phyloP scores from a whole-genome alignment of 805 yeast species.

The Wickerhamiella brachini region DNA sequence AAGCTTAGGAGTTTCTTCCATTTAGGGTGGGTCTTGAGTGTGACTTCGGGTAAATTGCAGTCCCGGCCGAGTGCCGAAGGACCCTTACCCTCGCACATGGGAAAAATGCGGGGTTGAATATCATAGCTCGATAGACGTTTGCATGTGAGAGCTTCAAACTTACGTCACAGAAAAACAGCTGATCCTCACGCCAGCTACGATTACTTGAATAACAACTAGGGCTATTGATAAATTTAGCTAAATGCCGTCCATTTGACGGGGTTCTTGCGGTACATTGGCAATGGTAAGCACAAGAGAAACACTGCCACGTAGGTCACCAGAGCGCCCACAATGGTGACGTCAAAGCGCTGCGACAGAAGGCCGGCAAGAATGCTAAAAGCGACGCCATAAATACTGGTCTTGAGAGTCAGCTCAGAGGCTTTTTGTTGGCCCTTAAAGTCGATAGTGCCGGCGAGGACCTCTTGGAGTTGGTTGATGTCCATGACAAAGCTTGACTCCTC shows the following conservation, averaged over 20 bases:
- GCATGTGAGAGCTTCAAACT: not conserved
- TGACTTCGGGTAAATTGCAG: not conserved
- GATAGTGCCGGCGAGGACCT: conserved; percentile 14
- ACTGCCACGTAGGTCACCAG: conserved; percentile 8
- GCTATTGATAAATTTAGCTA: too few relatives aligned
- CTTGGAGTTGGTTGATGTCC: conserved; percentile 2
- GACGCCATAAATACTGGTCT: conserved; percentile 9
- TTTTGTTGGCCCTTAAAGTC: conserved; percentile 18
- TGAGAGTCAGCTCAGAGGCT: conserved; percentile 4
- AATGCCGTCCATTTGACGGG: conserved; percentile 12
- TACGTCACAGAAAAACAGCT: not conserved
- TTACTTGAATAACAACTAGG: too few relatives aligned
- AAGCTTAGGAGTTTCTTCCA: not conserved
- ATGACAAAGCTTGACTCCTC: not conserved
- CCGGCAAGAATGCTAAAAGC: conserved; percentile 9
- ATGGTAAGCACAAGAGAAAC: conserved; percentile 12
- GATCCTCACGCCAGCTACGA: too few relatives aligned
- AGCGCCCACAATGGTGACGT: conserved; percentile 6
- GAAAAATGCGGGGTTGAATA: not conserved
- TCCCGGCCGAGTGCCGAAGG: not conserved
- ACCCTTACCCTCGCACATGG: not conserved
- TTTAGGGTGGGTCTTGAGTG: not conserved
- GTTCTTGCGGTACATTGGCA: conserved; percentile 13
- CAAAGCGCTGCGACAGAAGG: conserved; percentile 10
- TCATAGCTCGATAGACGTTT: not conserved